phyloP scores from a whole-genome alignment of 495 filamentous ascomycete genomes.

The Lophiostoma macrostomum region DNA sequence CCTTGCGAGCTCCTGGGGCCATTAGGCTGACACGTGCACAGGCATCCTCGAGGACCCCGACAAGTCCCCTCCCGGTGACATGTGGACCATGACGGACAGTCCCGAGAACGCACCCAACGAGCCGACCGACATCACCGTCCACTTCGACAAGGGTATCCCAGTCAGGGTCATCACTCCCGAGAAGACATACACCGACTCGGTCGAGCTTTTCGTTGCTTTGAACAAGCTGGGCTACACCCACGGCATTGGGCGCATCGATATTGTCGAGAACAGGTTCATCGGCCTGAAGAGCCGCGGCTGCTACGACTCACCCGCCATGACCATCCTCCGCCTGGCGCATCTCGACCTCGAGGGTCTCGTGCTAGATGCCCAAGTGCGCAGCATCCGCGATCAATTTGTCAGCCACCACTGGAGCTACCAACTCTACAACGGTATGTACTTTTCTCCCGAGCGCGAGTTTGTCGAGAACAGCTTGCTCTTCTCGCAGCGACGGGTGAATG shows the following conservation, averaged over 20 bases:
- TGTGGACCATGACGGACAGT: conserved; percentile 82
- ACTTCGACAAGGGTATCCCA: conserved; percentile 85
- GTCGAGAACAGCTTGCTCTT: conserved; percentile 69
- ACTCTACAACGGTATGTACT: conserved; percentile 82
- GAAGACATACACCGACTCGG: conserved; percentile 66
- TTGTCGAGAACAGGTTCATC: conserved; percentile 88
- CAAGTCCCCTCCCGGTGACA: conserved; percentile 65
- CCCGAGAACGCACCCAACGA: conserved; percentile 72
- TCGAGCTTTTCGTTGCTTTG: conserved; percentile 75
- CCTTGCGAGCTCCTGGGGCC: too few species aligned
- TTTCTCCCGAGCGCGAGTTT: conserved; percentile 77
- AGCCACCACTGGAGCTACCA: conserved; percentile 71
- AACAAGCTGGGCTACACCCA: conserved; percentile 74
- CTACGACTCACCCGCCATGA: conserved; percentile 79
- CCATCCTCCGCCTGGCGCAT: conserved; percentile 72
- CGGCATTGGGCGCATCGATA: conserved; percentile 87
- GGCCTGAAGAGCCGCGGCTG: conserved; percentile 84
- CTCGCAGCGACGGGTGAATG: conserved; percentile 62
- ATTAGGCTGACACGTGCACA: too few species aligned
- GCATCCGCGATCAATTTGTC: conserved; percentile 72
- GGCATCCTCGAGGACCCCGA: conserved; percentile 66
- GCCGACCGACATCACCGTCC: conserved; percentile 71
- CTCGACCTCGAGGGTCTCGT: conserved; percentile 81
- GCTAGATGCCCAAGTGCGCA: conserved; percentile 79
- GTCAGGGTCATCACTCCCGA: conserved; percentile 61